Percentiles rank a stretch among this genome's conserved stretches.
Conservation (phyloP, 164 flowering plant species). For the Vitis rotundifolia region DNA sequence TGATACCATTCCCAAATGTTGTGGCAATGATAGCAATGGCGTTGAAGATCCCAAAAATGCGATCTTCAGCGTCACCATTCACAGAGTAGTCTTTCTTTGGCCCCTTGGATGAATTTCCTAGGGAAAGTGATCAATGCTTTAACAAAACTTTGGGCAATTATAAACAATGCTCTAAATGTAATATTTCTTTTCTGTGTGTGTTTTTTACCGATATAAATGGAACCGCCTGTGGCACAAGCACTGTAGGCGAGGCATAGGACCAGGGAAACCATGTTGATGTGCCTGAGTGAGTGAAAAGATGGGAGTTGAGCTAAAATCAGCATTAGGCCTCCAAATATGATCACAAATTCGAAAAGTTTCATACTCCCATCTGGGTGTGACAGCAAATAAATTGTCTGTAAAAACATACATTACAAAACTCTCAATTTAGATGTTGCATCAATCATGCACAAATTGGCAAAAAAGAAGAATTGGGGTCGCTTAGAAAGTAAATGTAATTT, state of each 20-base stretch:
- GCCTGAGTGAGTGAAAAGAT: conserved; percentile 90
- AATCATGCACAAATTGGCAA: no score
- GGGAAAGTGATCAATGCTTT: neutral
- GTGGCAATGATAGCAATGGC: conserved; percentile 89
- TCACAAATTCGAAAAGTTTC: conserved; percentile 76
- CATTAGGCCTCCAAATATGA: conserved; percentile 73
- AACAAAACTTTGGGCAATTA: no score
- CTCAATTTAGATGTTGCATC: neutral
- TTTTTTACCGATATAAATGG: conserved; percentile 66
- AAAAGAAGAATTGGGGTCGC: no score
- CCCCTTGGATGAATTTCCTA: conserved; percentile 73
- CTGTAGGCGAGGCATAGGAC: conserved; percentile 74
- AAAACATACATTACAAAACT: neutral
- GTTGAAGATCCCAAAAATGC: conserved; percentile 70
- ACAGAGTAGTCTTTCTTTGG: conserved; percentile 71
- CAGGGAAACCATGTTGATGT: conserved; percentile 79
- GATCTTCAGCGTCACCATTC: conserved; percentile 25
- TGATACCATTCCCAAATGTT: conserved; percentile 90
- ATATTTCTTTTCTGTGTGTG: neutral
- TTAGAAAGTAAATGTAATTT: no score
- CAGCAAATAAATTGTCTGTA: conserved; percentile 75
- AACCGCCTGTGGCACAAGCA: conserved; percentile 72
- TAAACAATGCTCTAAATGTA: neutral
- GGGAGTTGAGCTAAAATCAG: conserved; percentile 87
- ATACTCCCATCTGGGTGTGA: conserved; percentile 55